Evolutionary conservation across 345 rosid genomes (phyloP), one percentile per base, ranked within the genome.

Genomic region (Punica granatum): DNA sequence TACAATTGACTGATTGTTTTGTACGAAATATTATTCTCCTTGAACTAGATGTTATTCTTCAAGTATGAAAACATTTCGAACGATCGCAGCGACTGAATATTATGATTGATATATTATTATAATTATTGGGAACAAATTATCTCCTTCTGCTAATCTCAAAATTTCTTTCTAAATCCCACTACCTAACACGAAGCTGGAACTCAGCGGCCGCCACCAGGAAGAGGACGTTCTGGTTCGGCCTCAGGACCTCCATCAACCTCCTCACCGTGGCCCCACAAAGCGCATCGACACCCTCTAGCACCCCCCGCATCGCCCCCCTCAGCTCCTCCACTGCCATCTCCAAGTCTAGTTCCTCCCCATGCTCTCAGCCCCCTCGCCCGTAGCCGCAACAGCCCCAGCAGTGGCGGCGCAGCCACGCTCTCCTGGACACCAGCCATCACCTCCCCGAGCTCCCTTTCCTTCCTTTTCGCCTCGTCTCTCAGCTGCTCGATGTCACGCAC

Each of bases 381-480:
- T 19, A 42, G 46, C 74, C 80, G 65, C 11, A 60, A 65, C 46
- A 70, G 54, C 37, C 32, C 44, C 62, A 64, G 36, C 21, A 77
- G 49, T 10, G 73, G 74, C 21, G 74, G 76, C 12, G 72, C 51
- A 21, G 80, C 83, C 66, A 75, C 35, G 65, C 81, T 75, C 76
- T 82, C 84, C 60, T 84, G 84, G 67, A 82, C 23, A 62, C 34
- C 62, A 37, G 83, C 83, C 85, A 74, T 71, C 35, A 48, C 70
- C 56, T 77, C 76, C 21, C 67, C 34, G 68, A 85, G 65, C 53
- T 69, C 70, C 30, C 73, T 73, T 72, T 82, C 86, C 69, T 70
- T 72, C 48, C 36, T 30, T 46, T 71, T 63, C 10, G 82, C 72
- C 64, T 49, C 70, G 21, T 18, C 23, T 44, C 56, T 71, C 18